phyloP scores from a whole-genome alignment of 2,329 filamentous ascomycete species.

The Arthrobotrys iridis region DNA sequence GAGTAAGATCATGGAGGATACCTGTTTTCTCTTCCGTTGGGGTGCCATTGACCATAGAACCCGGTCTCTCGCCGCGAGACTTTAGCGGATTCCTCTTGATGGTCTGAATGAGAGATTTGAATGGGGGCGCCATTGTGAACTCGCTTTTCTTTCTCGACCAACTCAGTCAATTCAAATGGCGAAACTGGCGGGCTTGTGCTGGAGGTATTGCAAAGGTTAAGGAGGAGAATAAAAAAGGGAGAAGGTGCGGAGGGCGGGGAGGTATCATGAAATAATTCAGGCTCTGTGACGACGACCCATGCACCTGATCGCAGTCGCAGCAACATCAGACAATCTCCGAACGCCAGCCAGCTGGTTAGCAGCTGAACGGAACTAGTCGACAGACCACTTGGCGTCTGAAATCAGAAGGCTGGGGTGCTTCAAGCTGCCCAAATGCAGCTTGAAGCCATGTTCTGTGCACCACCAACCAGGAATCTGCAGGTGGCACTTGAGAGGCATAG shows the following conservation, averaged over 20 bases:
- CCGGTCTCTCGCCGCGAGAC: slow-evolving; percentile 65
- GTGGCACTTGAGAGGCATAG: slow-evolving; percentile 41
- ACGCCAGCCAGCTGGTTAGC: too few relatives aligned
- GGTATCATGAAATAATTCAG: slow-evolving; percentile 48
- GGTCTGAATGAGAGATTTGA: slow-evolving; percentile 63
- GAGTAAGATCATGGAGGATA: slow-evolving; percentile 62
- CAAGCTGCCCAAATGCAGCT: slow-evolving; percentile 49
- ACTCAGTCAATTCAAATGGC: slow-evolving; percentile 20
- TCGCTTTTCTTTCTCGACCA: neutral
- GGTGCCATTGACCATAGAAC: slow-evolving; percentile 60
- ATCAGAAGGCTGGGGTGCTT: slow-evolving; percentile 47
- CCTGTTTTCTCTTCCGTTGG: slow-evolving; percentile 61
- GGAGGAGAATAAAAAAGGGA: neutral
- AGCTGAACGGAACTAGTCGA: slow-evolving; percentile 28
- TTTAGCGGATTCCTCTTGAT: slow-evolving; percentile 65
- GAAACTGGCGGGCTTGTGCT: neutral
- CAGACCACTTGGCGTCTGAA: slow-evolving; percentile 25
- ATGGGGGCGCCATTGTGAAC: slow-evolving; percentile 59
- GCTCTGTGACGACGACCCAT: slow-evolving; percentile 1
- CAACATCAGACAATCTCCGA: neutral
- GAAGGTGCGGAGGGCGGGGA: neutral
- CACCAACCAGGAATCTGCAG: slow-evolving; percentile 52
- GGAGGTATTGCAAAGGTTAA: slow-evolving; percentile 5
- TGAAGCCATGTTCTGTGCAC: slow-evolving; percentile 27
- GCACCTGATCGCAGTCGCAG: slow-evolving; percentile 38